A percentile compares a stretch with the other conserved stretches of the same genome.
Conservation (phyloP, 352 stramenopile species). For the Saprolegnia diclina region DNA sequence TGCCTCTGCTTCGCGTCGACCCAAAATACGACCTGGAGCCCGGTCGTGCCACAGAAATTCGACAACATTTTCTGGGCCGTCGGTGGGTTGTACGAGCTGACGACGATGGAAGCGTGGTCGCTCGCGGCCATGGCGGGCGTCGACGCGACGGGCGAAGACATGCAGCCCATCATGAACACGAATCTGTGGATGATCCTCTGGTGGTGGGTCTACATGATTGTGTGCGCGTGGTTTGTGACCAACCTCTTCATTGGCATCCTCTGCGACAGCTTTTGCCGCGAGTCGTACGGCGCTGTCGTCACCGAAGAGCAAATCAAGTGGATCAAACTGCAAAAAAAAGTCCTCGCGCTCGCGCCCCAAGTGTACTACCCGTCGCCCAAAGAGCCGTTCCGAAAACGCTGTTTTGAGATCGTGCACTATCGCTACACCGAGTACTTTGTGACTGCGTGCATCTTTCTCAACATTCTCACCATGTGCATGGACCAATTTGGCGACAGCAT, state of each 20-base stretch:
- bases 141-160: constrained; percentile 84
- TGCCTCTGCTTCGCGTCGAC: constrained; percentile 45
- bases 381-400: constrained; percentile 41
- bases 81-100: constrained; percentile 90
- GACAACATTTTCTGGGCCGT: constrained; percentile 79
- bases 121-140: constrained; percentile 89
- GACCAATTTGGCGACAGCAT: constrained; percentile 80
- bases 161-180: constrained; percentile 90
- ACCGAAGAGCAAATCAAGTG: constrained; percentile 88
- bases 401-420: constrained; percentile 63
- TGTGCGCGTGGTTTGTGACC: constrained; percentile 86
- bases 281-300: constrained; percentile 46
- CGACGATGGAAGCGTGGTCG: constrained; percentile 88
- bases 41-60: constrained; percentile 62
- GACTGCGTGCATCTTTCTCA: constrained; percentile 86
- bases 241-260: constrained; percentile 93
- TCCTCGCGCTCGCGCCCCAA: constrained; percentile 55
- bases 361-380: constrained; percentile 50
- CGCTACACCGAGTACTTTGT: constrained; percentile 83
- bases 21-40: constrained; percentile 38
- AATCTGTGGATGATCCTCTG: constrained; percentile 85
- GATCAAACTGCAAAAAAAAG: constrained; percentile 74
- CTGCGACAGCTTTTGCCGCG: constrained; percentile 92
- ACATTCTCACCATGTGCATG: constrained; percentile 84
- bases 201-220: constrained; percentile 27